Evolutionary conservation across 176 grass and related monocot genomes (phyloP).

Genomic region (Panicum miliaceum): DNA sequence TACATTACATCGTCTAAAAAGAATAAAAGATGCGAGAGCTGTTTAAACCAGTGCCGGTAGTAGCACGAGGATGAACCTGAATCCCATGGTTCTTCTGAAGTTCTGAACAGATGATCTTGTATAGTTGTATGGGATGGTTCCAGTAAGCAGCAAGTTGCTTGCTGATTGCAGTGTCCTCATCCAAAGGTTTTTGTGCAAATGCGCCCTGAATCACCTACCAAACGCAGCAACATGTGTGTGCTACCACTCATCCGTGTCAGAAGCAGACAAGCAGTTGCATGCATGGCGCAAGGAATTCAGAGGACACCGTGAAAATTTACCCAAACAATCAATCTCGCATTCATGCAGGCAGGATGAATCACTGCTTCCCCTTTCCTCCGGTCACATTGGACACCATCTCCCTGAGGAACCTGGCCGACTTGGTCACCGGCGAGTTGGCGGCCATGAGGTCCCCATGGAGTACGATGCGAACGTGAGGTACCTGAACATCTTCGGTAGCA

Average conservation of each 20-base stretch:
- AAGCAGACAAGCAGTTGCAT: too few relatives aligned
- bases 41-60: too few relatives aligned
- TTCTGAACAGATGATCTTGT: too few relatives aligned
- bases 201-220: neutral
- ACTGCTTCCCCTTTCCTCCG: conserved; percentile 48
- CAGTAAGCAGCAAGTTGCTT: too few relatives aligned
- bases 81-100: too few relatives aligned
- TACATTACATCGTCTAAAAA: too few relatives aligned
- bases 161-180: neutral
- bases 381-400: conserved; percentile 80
- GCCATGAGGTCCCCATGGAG: conserved; percentile 96
- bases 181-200: neutral
- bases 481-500: too few relatives aligned
- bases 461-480: too few relatives aligned
- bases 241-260: neutral
- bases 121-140: too few relatives aligned
- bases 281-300: neutral
- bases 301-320: neutral
- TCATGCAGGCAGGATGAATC: neutral
- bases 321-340: neutral
- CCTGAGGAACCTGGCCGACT: conserved; percentile 76
- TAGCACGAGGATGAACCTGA: too few relatives aligned
- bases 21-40: too few relatives aligned
- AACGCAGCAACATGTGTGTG: neutral
- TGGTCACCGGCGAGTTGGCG: conserved; percentile 94